These are phyloP conservation scores for Elongisporangium anandrum DNA, from an alignment of 352 stramenopile genomes.

Conservation along the genomic window DNA sequence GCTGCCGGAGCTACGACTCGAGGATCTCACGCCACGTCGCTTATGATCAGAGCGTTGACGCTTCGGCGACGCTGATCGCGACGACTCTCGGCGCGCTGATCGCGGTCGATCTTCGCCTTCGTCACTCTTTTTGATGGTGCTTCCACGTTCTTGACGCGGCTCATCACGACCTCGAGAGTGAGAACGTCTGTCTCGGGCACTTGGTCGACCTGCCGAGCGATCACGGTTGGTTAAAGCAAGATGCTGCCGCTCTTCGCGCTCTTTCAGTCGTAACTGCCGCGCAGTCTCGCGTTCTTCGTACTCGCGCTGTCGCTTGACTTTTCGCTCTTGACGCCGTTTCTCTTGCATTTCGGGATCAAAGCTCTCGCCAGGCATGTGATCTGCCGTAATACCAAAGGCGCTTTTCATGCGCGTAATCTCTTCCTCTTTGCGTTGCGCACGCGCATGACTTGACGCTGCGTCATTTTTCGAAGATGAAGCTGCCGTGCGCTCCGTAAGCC, in stretches of 20 bases:
- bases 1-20: slow-evolving; percentile 14
- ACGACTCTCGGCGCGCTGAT: slow-evolving; percentile 1
- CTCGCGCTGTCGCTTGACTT: slow-evolving; percentile 37
- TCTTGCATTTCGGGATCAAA: slow-evolving; percentile 79
- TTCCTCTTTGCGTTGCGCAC: slow-evolving; percentile 58
- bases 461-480: slow-evolving; percentile 8
- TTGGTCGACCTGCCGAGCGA: slow-evolving; percentile 3
- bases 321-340: slow-evolving; percentile 43
- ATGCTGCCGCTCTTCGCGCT: slow-evolving; percentile 34
- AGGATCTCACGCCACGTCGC: slow-evolving; percentile 8
- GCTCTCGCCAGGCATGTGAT: slow-evolving; percentile 71
- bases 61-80: not conserved
- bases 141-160: too few relatives aligned
- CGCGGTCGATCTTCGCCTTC: not conserved
- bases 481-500: slow-evolving; percentile 9
- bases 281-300: slow-evolving; percentile 41
- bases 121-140: too few relatives aligned
- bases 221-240: slow-evolving; percentile 27
- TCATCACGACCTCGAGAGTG: too few relatives aligned
- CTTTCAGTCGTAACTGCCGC: slow-evolving; percentile 23
- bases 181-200: too few relatives aligned
- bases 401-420: slow-evolving; percentile 62
- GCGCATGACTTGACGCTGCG: slow-evolving; percentile 43
- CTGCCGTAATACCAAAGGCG: slow-evolving; percentile 64
- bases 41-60: slow-evolving; percentile 1